Evolutionary conservation across 2,329 filamentous ascomycete species (phyloP).

Genomic region (Emergomyces pasteurianus): DNA sequence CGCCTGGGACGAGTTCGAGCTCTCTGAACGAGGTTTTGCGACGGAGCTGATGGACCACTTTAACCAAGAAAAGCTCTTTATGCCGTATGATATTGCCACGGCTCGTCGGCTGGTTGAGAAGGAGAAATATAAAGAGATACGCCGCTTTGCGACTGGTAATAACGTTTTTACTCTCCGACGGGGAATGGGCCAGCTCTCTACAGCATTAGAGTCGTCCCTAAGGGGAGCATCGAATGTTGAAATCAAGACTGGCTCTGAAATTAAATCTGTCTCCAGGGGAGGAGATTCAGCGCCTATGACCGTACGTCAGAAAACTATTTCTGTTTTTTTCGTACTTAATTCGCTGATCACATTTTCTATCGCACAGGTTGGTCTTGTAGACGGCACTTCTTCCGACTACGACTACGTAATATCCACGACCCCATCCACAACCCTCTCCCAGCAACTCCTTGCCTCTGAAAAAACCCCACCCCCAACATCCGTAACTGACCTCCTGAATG

Average conservation of each 20-base stretch:
- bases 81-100: not conserved
- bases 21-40: constrained; percentile 11
- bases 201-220: constrained; percentile 43
- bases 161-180: constrained; percentile 33
- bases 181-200: constrained; percentile 54
- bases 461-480: constrained; percentile 1
- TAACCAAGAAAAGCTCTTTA: constrained; percentile 5
- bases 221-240: constrained; percentile 45
- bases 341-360: not conserved
- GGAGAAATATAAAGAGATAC: constrained; percentile 10
- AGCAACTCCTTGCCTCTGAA: constrained; percentile 2
- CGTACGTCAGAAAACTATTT: not conserved
- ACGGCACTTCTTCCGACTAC: constrained; percentile 6
- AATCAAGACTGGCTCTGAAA: constrained; percentile 40
- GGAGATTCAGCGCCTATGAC: constrained; percentile 8
- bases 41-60: constrained; percentile 18
- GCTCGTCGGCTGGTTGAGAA: constrained; percentile 7
- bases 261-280: constrained; percentile 35
- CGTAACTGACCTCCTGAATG: constrained; percentile 13
- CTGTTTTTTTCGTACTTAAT: too few relatives aligned
- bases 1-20: not conserved
- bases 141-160: constrained; percentile 11
- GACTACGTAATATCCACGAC: constrained; percentile 19
- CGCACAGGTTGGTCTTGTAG: constrained; percentile 1
- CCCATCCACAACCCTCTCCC: constrained; percentile 9